These are phyloP conservation scores for Daldinia grandis DNA, from an alignment of 495 filamentous ascomycete species.

Conservation along the genomic window DNA sequence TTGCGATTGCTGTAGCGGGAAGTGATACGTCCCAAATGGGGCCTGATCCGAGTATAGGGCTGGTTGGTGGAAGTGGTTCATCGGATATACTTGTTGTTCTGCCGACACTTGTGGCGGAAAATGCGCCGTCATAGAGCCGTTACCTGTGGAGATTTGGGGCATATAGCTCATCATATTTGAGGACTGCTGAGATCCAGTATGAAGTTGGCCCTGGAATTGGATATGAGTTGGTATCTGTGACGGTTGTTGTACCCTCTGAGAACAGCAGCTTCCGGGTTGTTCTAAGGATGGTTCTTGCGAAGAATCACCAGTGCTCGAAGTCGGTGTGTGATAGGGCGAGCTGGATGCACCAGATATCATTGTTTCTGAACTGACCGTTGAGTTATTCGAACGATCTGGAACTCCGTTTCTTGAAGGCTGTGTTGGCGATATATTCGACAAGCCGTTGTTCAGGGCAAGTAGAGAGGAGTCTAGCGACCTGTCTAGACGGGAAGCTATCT, in stretches of 20 bases:
- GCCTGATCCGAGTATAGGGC: conserved; percentile 46
- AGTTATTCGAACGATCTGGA: conserved; percentile 24
- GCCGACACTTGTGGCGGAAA: conserved; percentile 2
- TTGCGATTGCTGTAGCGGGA: conserved; percentile 52
- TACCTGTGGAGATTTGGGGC: conserved; percentile 9
- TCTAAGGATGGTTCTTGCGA: conserved; percentile 24
- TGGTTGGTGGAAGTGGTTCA: conserved; percentile 31
- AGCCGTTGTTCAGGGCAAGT: conserved; percentile 7
- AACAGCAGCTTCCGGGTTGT: conserved; percentile 32
- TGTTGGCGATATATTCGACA: conserved; percentile 6
- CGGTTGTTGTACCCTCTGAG: conserved; percentile 19
- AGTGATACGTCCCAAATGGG: conserved; percentile 51
- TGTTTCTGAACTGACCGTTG: conserved; percentile 28
- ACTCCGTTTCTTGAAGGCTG: conserved; percentile 27
- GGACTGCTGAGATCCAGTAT: conserved; percentile 10
- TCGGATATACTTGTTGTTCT: conserved; percentile 24
- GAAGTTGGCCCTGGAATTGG: conserved; percentile 18
- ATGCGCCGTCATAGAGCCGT: conserved; percentile 18
- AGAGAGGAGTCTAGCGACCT: conserved; percentile 6
- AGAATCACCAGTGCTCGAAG: conserved; percentile 24
- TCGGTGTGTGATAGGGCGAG: conserved; percentile 36
- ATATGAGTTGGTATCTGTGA: conserved; percentile 19
- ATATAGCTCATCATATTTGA: conserved; percentile 22
- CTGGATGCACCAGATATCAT: conserved; percentile 27
- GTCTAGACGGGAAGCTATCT: conserved; percentile 11